Evolutionary conservation across 2,329 filamentous ascomycete species (phyloP), one percentile per base, ranked within the genome.

Genomic region (Talaromyces sp.): DNA sequence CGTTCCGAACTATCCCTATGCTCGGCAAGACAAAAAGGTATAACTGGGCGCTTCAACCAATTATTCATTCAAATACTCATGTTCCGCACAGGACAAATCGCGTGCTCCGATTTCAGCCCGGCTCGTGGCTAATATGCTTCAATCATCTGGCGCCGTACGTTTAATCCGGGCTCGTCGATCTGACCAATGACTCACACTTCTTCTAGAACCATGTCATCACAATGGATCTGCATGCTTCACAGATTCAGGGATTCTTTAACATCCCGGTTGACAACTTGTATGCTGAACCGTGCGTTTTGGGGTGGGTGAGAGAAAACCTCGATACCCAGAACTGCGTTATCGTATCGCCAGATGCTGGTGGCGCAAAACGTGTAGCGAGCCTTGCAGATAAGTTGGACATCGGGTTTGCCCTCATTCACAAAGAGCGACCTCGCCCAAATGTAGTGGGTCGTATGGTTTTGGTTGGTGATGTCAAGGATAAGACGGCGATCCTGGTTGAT

Each of bases 181-280:
- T 30, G 27, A 4, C 27, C 17, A 28, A n/a, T 39, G 25, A 25
- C 59, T 61, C 27, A 57, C 47, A 4, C 17, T 44, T 51, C 15
- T 15, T 11, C 30, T 47, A 92, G 77, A 92, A 92, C 75, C 90
- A 92, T 73, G 88, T 96, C 69, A 96, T 96, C 68, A 97, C 93
- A n/a, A 96, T 97, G 91, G 93, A 97, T 72, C 83, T 97, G 62
- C 93, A 97, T 73, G 93, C 92, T 62, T 92, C 88, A 62, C 93
- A 96, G 81, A 96, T 96, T 64, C 91, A 96, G 77, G 93, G 93
- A 49, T 97, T 98, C 81, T 97, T 97, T 84, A 96, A 96, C 65
- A 85, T 89, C 17, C 87, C 86, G 6, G 86, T 89, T 36, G 86
- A 89, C 72, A 89, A 97, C 75, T 84, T 98, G 44, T 97, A 97